Evolutionary conservation across 2,329 filamentous ascomycete genomes (phyloP), one percentile per base, ranked within the genome.

Genomic region (Aspergillus ochraceoroseus): DNA sequence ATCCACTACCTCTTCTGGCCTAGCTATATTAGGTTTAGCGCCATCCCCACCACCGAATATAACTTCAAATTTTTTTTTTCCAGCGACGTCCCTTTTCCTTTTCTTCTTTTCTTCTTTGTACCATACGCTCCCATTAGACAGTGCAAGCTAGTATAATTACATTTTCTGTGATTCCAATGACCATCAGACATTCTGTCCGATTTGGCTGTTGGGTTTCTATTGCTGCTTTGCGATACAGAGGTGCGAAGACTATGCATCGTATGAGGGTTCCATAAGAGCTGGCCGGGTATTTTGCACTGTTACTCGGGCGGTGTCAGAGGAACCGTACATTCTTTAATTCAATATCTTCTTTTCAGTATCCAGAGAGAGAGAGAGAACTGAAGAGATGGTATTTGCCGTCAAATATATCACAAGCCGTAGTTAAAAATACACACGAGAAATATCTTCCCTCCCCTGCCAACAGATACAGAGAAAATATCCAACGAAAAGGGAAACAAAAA

Each of bases 261-360:
- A 53, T 49, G 56, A 64, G 70, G 75, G 75, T 76, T 70, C 76
- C 76, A 82, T 83, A 83, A 83, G 80, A 83, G 73, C 80, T 82
- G 80, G 77, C 79, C 76, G 74, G 70, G 79, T 71, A 78, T 75
- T 75, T 69, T 72, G 60, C 62, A 62, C 66, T 65, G 71, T 86
- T 84, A 79, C 78, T 77, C 76, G 77, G 82, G 80, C 82, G 79
- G 85, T 80, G 84, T 89, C 85, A 88, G 84, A 88, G 79, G 82
- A 70, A 76, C 76, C 80, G 71, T 57, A 88, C 83, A 88, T 79
- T 43, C 35, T 40, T 46, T 36, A 22, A 20, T 38, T 38, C 44
- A 28, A 32, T 43, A 26, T 7, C 13, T 41, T 36, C 20, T 29
- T 28, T 17, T 25, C 31, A 12, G 7, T 35, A 40, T 36, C 14